Percentiles rank a stretch among this genome's conserved stretches.
Conservation (phyloP, 2,329 filamentous ascomycete species). For the Penicillium sclerotigenum region DNA sequence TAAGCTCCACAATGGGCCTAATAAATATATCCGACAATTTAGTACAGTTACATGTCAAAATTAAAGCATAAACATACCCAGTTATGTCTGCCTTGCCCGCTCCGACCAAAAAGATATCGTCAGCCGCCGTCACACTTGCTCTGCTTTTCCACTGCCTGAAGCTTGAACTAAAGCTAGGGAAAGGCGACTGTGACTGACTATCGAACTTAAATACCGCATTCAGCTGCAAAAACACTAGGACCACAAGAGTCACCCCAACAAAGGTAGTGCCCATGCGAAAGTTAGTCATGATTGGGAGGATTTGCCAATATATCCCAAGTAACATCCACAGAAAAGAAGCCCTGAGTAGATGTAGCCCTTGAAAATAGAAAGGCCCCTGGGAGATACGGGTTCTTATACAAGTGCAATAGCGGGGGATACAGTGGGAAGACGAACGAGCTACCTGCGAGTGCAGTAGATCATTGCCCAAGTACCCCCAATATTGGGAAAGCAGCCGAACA, state of each 20-base stretch:
- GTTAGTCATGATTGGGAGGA: slow-evolving; percentile 28
- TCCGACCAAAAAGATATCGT: slow-evolving; percentile 59
- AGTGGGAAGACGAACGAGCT: not conserved
- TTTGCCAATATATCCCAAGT: not conserved
- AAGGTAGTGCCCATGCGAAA: slow-evolving; percentile 26
- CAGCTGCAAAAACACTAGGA: slow-evolving; percentile 34
- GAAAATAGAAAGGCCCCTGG: slow-evolving; percentile 1
- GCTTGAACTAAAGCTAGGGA: slow-evolving; percentile 16
- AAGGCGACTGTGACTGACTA: slow-evolving; percentile 13
- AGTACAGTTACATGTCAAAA: not conserved
- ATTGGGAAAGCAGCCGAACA: slow-evolving; percentile 3
- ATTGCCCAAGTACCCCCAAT: slow-evolving; percentile 1
- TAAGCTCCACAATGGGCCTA: slow-evolving; percentile 82
- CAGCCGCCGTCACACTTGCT: slow-evolving; percentile 23
- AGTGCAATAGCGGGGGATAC: not conserved
- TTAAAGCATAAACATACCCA: slow-evolving; percentile 46
- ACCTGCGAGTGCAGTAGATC: slow-evolving; percentile 9
- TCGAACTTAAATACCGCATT: slow-evolving; percentile 23
- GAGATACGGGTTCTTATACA: slow-evolving; percentile 5
- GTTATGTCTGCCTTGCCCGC: slow-evolving; percentile 72
- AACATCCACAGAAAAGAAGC: not conserved
- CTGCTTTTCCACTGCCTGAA: slow-evolving; percentile 26
- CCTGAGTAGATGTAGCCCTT: not conserved
- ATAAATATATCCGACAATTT: not conserved
- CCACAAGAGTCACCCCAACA: slow-evolving; percentile 25